Base-by-base conservation (phyloP, 2,329 filamentous ascomycete genomes). In the Xylariaceae sp. region DNA sequence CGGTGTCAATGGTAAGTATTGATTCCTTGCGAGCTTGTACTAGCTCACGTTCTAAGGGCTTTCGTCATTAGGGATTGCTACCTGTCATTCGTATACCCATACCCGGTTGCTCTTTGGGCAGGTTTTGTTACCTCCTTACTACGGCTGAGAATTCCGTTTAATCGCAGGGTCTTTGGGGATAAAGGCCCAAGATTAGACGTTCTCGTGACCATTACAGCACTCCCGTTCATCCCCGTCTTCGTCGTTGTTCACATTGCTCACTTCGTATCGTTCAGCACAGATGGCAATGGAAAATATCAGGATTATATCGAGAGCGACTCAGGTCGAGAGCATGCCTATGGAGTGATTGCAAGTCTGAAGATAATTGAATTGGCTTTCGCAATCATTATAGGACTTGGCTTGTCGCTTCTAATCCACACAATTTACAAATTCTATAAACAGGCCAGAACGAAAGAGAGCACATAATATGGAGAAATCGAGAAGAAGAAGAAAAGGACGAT, bases 261-360 rank as follows among this genome's bases (percentile, higher is more conserved):
- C 18, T 48, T 52, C 40, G 40, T 7, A 4, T 44, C 43, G 13
- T 41, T 45, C 31, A 38, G 19, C 13, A 13, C 31, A 16, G 50
- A 52, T 10, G n/a, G 50, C 22, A 22, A 18, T 22, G 28, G 17
- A 13, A 34, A 36, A 6, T 51, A 51, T 16, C 1, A 22, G 39
- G n/a, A 45, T n/a, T 52, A 52, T 13, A 48, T 41, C n/a, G 17
- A 44, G 6, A 48, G 45, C 31, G 40, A 52, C 14, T 9, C 40
- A 6, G 45, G 38, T 16, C 41, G 45, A 17, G 31, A n/a, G 17
- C 33, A 14, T 12, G 50, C 45, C 9, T 47, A 48, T 5, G 33
- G 31, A 5, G 28, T 16, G 9, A 47, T 47, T 40, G 10, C 12
- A 5, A 16, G 9, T 19, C 42, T 48, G 13, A 45, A 42, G 36